These are phyloP conservation scores for Xylaria sp. DNA, from an alignment of 2,329 filamentous ascomycete species.

Conservation along the genomic window DNA sequence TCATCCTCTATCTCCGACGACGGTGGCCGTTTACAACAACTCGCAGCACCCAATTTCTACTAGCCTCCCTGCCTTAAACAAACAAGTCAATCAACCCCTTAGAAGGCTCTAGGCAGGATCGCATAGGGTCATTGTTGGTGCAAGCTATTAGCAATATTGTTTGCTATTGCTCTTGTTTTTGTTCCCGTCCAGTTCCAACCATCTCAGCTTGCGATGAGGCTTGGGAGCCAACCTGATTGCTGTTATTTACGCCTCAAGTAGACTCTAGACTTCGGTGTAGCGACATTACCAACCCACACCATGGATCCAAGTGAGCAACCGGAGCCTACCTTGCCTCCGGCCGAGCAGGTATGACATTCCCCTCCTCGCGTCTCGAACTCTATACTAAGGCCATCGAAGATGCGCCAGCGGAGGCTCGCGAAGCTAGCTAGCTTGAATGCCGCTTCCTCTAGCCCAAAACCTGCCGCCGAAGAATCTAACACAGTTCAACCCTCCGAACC, in stretches of 20 bases:
- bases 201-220: constrained; percentile 19
- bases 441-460: constrained; percentile 37
- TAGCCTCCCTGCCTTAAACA: constrained; percentile 12
- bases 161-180: background rate
- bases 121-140: background rate
- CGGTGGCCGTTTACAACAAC: constrained; percentile 5
- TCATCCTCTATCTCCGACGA: constrained; percentile 36
- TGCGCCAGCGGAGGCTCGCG: constrained; percentile 48
- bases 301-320: constrained; percentile 48
- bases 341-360: constrained; percentile 47
- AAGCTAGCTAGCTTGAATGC: constrained; percentile 43
- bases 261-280: background rate
- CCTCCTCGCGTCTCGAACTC: background rate
- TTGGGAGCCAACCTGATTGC: constrained; percentile 6
- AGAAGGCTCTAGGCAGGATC: background rate
- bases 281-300: constrained; percentile 7
- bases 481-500: constrained; percentile 28
- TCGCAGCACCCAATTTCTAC: background rate
- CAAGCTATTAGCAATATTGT: background rate
- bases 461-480: constrained; percentile 30
- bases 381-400: constrained; percentile 40
- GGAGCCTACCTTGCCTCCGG: constrained; percentile 48
- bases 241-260: constrained; percentile 18
- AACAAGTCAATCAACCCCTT: background rate
- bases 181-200: background rate